phyloP scores from a whole-genome alignment of 2,329 filamentous ascomycete genomes.

The Helminthosporium solani region DNA sequence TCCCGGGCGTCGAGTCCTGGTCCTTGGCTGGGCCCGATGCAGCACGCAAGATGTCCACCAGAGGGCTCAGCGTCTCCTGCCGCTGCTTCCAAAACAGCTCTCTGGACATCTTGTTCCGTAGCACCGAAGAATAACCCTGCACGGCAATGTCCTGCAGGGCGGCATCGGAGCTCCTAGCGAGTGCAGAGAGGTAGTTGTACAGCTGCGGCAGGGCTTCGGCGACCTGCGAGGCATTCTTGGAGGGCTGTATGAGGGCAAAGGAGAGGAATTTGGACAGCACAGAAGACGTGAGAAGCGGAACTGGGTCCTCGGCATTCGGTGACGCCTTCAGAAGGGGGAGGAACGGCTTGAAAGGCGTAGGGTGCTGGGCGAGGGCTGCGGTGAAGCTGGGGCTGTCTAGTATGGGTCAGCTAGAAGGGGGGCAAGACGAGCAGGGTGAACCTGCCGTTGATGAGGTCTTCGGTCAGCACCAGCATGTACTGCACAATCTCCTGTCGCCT shows the following conservation, averaged over 20 bases:
- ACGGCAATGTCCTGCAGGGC: constrained; percentile 95
- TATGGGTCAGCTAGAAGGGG: constrained; percentile 23
- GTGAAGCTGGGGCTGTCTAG: constrained; percentile 78
- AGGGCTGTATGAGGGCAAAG: constrained; percentile 60
- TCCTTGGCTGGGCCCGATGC: constrained; percentile 74
- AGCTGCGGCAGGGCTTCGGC: constrained; percentile 77
- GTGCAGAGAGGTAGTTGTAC: constrained; percentile 79
- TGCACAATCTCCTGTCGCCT: constrained; percentile 90
- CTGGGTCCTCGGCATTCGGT: constrained; percentile 78
- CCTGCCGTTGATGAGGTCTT: constrained; percentile 86
- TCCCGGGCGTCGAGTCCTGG: constrained; percentile 61
- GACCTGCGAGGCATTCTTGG: constrained; percentile 62
- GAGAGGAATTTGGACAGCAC: constrained; percentile 80
- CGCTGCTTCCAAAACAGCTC: constrained; percentile 89
- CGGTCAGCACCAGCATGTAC: constrained; percentile 87
- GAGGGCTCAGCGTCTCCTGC: constrained; percentile 76
- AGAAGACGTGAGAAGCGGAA: constrained; percentile 85
- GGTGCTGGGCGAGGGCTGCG: constrained; percentile 71
- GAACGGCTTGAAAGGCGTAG: constrained; percentile 73
- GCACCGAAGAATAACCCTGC: constrained; percentile 81
- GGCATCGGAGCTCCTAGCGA: constrained; percentile 82
- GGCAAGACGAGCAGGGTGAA: too few species aligned
- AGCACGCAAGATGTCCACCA: constrained; percentile 75
- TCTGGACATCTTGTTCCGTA: constrained; percentile 73
- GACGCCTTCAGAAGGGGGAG: constrained; percentile 82